phyloP scores from a whole-genome alignment of 192 early-diverging fungal species.

The Cetraspora pellucida region DNA sequence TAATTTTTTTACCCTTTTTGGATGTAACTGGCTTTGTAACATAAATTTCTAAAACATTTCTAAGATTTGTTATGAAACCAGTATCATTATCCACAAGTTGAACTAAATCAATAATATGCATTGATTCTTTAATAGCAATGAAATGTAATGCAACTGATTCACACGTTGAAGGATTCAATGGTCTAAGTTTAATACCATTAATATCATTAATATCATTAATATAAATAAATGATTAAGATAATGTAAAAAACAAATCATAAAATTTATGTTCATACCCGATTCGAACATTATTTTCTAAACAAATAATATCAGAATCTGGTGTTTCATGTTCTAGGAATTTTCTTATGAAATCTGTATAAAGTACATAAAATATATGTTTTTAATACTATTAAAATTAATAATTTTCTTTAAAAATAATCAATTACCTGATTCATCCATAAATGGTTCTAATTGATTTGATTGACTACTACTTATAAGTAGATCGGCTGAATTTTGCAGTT shows the following conservation, averaged over 20 bases:
- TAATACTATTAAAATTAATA: neutral
- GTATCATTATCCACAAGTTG: conserved; percentile 63
- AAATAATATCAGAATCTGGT: conserved; percentile 61
- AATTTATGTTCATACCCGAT: conserved; percentile 46
- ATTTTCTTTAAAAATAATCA: neutral
- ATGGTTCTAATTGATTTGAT: conserved; percentile 54
- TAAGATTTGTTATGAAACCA: conserved; percentile 60
- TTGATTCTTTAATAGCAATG: conserved; percentile 58
- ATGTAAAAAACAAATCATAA: neutral
- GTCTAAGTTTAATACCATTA: conserved; percentile 36
- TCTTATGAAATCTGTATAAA: conserved; percentile 48
- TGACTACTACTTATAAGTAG: neutral
- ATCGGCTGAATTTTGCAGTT: conserved; percentile 7
- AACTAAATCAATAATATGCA: conserved; percentile 60
- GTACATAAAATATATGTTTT: neutral
- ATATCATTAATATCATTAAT: neutral
- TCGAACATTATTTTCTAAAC: conserved; percentile 61
- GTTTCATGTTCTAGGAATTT: conserved; percentile 60
- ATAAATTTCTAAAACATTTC: conserved; percentile 41
- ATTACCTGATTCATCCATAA: conserved; percentile 54
- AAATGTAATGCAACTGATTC: conserved; percentile 60
- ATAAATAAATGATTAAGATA: neutral
- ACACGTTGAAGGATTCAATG: conserved; percentile 56
- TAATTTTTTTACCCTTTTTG: neutral
- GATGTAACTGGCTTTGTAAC: conserved; percentile 1